Evolutionary conservation across 1,284 basidiomycete species (phyloP).

Genomic region (Cystobasidium pallidum): DNA sequence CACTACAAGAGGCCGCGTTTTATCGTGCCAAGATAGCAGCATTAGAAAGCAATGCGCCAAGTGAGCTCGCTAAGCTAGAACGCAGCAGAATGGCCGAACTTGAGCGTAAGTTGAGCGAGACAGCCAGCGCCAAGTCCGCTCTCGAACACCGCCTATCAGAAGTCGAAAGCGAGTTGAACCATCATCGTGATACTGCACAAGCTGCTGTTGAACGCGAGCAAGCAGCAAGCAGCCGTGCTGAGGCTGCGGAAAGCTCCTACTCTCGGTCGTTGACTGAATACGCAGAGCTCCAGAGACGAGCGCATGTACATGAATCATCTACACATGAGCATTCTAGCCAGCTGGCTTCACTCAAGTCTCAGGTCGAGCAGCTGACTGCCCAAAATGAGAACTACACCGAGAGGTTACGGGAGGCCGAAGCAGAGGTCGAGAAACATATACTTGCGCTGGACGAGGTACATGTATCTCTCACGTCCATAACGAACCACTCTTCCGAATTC

Average conservation of each 20-base stretch:
- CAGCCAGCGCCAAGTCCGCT: conserved; percentile 69
- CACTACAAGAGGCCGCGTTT: conserved; percentile 92
- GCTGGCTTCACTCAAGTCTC: conserved; percentile 73
- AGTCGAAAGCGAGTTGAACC: conserved; percentile 59
- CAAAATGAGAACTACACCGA: conserved; percentile 70
- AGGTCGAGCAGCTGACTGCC: conserved; percentile 74
- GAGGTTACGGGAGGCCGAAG: conserved; percentile 64
- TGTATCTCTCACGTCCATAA: conserved; percentile 73
- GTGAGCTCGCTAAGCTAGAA: conserved; percentile 73
- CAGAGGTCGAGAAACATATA: conserved; percentile 78
- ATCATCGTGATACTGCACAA: conserved; percentile 58
- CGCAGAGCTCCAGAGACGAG: conserved; percentile 71
- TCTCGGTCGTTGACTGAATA: conserved; percentile 71
- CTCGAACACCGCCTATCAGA: conserved; percentile 76
- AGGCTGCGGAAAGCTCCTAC: conserved; percentile 78
- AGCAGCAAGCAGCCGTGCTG: conserved; percentile 80
- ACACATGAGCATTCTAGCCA: conserved; percentile 79
- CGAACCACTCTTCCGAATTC: conserved; percentile 77
- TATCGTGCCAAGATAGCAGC: conserved; percentile 92
- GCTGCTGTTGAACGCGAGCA: conserved; percentile 77
- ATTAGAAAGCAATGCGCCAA: conserved; percentile 70
- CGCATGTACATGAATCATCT: conserved; percentile 67
- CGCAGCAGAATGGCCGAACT: conserved; percentile 77
- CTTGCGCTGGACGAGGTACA: conserved; percentile 83
- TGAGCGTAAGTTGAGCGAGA: conserved; percentile 76